Conservation (phyloP, 2,329 filamentous ascomycete genomes). For the Fusarium pseudograminearum region DNA sequence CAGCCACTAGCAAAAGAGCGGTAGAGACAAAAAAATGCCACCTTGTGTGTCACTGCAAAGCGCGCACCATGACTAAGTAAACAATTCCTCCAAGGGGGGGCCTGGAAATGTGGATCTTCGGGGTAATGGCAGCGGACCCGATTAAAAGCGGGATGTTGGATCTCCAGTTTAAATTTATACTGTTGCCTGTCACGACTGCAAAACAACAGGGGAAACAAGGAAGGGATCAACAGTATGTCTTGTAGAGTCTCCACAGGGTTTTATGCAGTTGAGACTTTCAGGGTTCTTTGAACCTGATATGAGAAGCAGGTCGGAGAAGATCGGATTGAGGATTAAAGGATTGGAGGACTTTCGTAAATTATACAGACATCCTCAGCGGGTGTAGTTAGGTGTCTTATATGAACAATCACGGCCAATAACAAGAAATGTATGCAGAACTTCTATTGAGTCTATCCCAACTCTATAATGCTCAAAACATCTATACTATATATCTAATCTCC, state of each 20-base stretch:
- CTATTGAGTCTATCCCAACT: conserved; percentile 27
- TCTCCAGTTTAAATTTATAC: background rate
- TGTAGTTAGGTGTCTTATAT: background rate
- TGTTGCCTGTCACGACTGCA: background rate
- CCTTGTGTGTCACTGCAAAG: background rate
- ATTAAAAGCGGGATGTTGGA: background rate
- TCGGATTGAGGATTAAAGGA: background rate
- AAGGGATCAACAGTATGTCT: background rate
- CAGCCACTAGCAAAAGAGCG: background rate
- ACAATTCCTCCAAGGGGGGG: background rate
- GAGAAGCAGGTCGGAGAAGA: background rate
- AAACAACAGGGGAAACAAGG: background rate
- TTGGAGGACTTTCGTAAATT: background rate
- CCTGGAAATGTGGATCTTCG: background rate
- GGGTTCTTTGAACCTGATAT: background rate
- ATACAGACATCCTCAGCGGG: background rate
- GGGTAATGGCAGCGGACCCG: conserved; percentile 2
- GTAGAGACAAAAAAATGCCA: conserved; percentile 2
- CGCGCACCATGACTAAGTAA: background rate
- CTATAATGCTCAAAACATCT: conserved; percentile 7
- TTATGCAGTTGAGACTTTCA: background rate
- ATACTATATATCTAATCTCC: background rate
- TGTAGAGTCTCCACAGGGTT: background rate
- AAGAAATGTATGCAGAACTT: background rate
- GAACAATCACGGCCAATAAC: background rate